A percentile compares a stretch with the other conserved stretches of the same genome.
phyloP scores from a whole-genome alignment of 257 asterid species.

The Agastache rugosa region DNA sequence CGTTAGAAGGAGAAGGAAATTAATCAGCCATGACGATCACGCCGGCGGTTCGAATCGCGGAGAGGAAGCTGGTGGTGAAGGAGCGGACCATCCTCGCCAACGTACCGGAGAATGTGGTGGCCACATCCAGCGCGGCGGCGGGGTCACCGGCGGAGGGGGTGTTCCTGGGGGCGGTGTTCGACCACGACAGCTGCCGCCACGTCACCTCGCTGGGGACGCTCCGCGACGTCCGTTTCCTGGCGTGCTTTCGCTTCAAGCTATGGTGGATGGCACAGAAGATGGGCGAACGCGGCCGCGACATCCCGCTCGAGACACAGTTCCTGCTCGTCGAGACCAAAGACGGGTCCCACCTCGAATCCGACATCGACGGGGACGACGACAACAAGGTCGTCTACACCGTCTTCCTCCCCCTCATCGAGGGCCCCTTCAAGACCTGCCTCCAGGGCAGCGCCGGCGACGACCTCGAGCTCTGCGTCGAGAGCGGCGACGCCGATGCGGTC shows the following conservation, averaged over 20 bases:
- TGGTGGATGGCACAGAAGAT: constrained; percentile 98
- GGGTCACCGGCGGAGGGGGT: constrained; percentile 47
- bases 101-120: constrained; percentile 57
- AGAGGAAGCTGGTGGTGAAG: constrained; percentile 53
- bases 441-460: constrained; percentile 69
- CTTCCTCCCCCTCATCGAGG: constrained; percentile 76
- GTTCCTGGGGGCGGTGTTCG: constrained; percentile 54
- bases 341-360: constrained; percentile 59
- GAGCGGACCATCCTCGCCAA: constrained; percentile 45
- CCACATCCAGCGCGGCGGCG: constrained; percentile 50
- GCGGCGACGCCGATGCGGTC: constrained; percentile 58
- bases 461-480: constrained; percentile 72
- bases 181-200: constrained; percentile 51
- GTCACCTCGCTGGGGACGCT: constrained; percentile 53
- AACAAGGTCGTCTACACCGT: constrained; percentile 56
- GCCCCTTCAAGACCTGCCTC: constrained; percentile 73
- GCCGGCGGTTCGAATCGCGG: constrained; percentile 50
- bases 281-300: constrained; percentile 78
- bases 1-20: constrained; percentile 17
- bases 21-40: constrained; percentile 52
- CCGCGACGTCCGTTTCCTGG: constrained; percentile 66
- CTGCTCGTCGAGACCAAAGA: constrained; percentile 65
- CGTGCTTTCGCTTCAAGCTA: constrained; percentile 81
- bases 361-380: constrained; percentile 43
- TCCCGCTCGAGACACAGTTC: constrained; percentile 85